Evolutionary conservation across 148 eudicot genomes (phyloP), one percentile per base, ranked within the genome.

Genomic region (Fagopyrum tataricum): DNA sequence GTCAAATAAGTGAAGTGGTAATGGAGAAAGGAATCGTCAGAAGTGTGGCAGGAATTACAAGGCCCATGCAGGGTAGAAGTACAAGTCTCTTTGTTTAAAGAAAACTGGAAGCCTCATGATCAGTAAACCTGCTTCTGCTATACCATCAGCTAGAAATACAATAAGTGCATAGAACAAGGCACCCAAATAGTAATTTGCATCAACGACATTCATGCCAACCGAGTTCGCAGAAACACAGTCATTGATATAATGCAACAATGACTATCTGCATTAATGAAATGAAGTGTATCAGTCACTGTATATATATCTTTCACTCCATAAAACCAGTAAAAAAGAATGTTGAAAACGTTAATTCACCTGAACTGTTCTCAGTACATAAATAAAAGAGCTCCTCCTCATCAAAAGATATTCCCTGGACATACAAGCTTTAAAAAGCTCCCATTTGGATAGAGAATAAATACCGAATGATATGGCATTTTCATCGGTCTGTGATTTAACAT

Each of bases 11-110:
- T 66, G 91, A 77, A 49, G 49, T 77, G 44, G 87, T 20, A 39
- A 93, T 40, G n/a, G 96, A 87, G 52, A 85, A 49, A 51, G 98
- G 98, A 72, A 90, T 74, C 83, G 85, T 93, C 42, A 88, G 75
- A 76, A 90, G 77, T 48, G 82, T 62, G 39, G 90, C 84, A 14
- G 98, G 90, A 66, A 92, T 84, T 53, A 91, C 86, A 74, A 90
- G 17, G 98, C 89, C 96, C 98, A 93, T 10, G 94, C 89, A 17
- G 98, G 98, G 67, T 87, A 93, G 44, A 88, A 87, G 76, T 74
- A 80, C 78, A 90, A 79, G 15, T 90, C 96, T 78, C 96, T 87
- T 72, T 92, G 96, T 80, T 90, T 92, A 79, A 85, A 90, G 79
- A 90, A 92, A 48, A 85, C 81, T 21, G 84, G 80, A 77, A 90